Conservation (phyloP, 2,329 filamentous ascomycete species). For the Nemania diffusa region DNA sequence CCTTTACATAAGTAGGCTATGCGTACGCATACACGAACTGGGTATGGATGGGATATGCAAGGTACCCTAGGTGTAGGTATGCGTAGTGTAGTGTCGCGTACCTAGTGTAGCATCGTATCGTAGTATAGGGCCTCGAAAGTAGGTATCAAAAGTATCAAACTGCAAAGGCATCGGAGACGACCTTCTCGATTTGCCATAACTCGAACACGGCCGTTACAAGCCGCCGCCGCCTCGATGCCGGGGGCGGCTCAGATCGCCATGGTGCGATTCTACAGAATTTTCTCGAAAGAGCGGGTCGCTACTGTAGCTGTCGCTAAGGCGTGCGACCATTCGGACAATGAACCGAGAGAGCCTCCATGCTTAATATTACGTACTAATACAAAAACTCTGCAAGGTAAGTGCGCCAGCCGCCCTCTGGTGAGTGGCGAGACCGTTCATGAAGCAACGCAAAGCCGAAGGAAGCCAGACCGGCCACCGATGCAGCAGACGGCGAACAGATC, state of each 20-base stretch:
- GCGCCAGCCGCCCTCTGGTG: background rate
- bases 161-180: too few relatives aligned
- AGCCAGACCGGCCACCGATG: constrained; percentile 28
- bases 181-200: constrained; percentile 27
- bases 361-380: constrained; percentile 31
- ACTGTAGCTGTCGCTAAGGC: constrained; percentile 12
- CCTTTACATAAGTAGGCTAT: too few relatives aligned
- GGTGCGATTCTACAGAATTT: constrained; percentile 25
- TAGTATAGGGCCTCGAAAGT: constrained; percentile 15
- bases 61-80: constrained; percentile 11
- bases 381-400: constrained; percentile 9
- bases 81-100: constrained; percentile 1
- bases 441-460: constrained; percentile 31
- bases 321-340: constrained; percentile 20
- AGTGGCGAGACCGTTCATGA: constrained; percentile 10
- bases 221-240: constrained; percentile 23
- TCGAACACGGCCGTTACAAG: constrained; percentile 21
- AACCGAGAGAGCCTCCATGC: constrained; percentile 27
- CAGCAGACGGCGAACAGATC: background rate
- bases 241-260: constrained; percentile 23
- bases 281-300: constrained; percentile 26
- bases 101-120: background rate
- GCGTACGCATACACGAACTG: too few relatives aligned
- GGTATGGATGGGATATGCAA: constrained; percentile 25
- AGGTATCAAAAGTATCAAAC: too few relatives aligned